Evolutionary conservation across 306 rosid genomes (phyloP), one percentile per base, ranked within the genome.

Genomic region (Acacia acuminata): DNA sequence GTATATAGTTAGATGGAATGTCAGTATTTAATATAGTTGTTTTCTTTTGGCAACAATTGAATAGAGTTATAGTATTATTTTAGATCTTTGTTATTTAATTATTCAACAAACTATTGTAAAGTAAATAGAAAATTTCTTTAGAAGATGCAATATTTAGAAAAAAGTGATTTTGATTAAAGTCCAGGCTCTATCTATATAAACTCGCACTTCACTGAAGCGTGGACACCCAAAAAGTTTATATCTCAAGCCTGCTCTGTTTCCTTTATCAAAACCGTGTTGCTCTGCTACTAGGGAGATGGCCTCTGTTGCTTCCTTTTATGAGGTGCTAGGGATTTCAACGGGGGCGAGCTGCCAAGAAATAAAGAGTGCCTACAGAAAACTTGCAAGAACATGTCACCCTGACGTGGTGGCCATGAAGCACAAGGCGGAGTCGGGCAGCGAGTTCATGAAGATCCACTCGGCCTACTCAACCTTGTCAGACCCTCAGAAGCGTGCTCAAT

Each of bases 401-500:
- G 96, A 93, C 55, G 94, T 88, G 36, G 97, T 87, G 77, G 85
- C 91, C 16, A 60, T 85, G 77, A 86, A 88, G 53, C 84, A 78
- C 73, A 92, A 92, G 82, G 90, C 86, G 71, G 66, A 24, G 4
- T 93, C 94, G 12, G 81, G 88, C 0, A 82, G 73, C n/a, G 88
- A 91, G 79, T 93, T 93, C 83, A 87, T 88, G 82, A 86, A 84
- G 70, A 82, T 90, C 50, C 88, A 88, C 64, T 79, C 89, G 9
- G 97, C 97, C 45, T 93, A 93, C 70, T 84, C 89, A 38, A 93
- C 93, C 2, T 43, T 91, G 19, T 91, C 94, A 5, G 94, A 93
- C 53, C 97, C 97, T 16, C 79, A 79, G 9, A 93, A 88, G 77
- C 85, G 94, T 5, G 97, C 96, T 17, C 38, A 67, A 27, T 91